phyloP scores from a whole-genome alignment of 164 flowering plant genomes.

The Aristolochia contorta region DNA sequence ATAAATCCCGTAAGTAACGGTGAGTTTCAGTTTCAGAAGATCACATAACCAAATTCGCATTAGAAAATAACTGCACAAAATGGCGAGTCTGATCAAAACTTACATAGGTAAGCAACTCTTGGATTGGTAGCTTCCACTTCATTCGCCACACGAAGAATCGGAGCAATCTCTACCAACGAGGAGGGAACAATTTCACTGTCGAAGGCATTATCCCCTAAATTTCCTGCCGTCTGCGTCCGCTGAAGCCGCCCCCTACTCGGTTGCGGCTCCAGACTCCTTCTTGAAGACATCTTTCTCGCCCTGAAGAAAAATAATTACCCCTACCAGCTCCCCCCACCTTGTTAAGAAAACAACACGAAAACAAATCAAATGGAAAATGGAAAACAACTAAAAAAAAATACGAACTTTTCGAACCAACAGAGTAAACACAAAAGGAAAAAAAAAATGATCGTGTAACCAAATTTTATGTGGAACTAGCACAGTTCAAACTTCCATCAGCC shows the following conservation, averaged over 20 bases:
- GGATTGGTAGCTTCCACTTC: constrained; percentile 60
- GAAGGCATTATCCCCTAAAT: constrained; percentile 47
- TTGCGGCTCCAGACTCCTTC: constrained; percentile 12
- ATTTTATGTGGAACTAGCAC: no score
- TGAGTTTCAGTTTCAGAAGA: background rate
- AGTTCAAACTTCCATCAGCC: no score
- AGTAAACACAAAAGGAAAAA: no score
- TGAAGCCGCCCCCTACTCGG: constrained; percentile 41
- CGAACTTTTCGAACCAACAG: no score
- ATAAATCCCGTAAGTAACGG: background rate
- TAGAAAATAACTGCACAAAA: background rate
- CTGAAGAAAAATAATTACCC: background rate
- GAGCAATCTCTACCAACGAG: constrained; percentile 60
- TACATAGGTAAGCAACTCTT: constrained; percentile 74
- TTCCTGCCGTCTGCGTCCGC: constrained; percentile 63
- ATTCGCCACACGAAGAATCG: constrained; percentile 77
- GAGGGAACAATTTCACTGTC: constrained; percentile 79
- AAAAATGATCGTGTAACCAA: no score
- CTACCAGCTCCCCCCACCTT: background rate
- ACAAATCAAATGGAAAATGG: no score
- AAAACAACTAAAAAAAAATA: no score
- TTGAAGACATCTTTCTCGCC: constrained; percentile 1
- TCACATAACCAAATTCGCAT: background rate
- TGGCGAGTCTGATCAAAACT: constrained; percentile 3
- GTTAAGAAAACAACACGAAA: no score